Evolutionary conservation across 2,329 filamentous ascomycete genomes (phyloP).

Genomic region (Xylariaceae sp.): DNA sequence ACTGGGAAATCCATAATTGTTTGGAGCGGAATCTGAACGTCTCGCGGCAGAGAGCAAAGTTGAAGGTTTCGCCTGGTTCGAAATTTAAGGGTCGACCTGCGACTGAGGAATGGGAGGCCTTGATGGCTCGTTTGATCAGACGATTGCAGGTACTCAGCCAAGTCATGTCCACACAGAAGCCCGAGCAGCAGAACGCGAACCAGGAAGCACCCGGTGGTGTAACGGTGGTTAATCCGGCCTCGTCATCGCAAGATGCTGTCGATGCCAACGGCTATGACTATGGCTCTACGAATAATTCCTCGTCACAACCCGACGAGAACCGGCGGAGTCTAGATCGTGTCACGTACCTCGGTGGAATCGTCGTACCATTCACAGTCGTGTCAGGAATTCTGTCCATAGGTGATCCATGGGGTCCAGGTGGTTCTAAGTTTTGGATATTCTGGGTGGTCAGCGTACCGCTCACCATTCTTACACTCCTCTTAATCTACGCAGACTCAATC

Average conservation of each 20-base stretch:
- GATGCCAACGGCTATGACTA: neutral
- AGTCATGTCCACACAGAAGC: neutral
- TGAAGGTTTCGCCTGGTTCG: neutral
- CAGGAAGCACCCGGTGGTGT: neutral
- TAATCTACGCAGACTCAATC: conserved; percentile 50
- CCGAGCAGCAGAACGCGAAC: conserved; percentile 13
- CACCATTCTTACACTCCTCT: conserved; percentile 36
- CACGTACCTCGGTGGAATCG: conserved; percentile 47
- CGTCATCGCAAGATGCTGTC: neutral
- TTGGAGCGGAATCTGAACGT: conserved; percentile 37
- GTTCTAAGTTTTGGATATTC: conserved; percentile 45
- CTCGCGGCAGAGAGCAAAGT: conserved; percentile 7
- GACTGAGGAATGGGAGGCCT: neutral
- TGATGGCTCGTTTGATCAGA: neutral
- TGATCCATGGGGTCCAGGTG: conserved; percentile 42
- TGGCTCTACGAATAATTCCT: neutral
- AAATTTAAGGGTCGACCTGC: neutral
- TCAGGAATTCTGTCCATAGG: conserved; percentile 48
- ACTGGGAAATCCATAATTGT: conserved; percentile 31
- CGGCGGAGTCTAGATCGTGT: conserved; percentile 45
- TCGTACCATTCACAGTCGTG: conserved; percentile 48
- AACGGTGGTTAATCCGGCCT: neutral
- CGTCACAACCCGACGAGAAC: conserved; percentile 29
- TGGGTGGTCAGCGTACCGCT: conserved; percentile 44
- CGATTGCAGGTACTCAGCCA: neutral